These are phyloP conservation scores for Rhizopus sp. DNA, from an alignment of 371 early-diverging fungal species.

Conservation along the genomic window DNA sequence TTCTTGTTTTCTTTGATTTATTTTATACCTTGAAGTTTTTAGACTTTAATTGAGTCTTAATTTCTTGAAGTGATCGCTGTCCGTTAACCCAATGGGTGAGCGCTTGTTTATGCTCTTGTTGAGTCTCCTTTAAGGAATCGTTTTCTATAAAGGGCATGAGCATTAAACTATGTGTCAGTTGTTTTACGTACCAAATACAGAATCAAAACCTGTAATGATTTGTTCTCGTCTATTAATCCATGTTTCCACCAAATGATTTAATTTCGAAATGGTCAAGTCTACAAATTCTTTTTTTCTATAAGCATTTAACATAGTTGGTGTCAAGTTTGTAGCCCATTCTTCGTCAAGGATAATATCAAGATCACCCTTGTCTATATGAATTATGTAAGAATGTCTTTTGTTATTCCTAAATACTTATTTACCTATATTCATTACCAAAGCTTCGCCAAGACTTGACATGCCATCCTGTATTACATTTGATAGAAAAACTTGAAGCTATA, in stretches of 20 bases:
- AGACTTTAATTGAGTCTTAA: conserved; percentile 13
- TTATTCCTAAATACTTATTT: too few species aligned
- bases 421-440: conserved; percentile 2
- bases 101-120: conserved; percentile 11
- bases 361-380: conserved; percentile 1
- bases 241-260: conserved; percentile 20
- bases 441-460: conserved; percentile 16
- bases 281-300: conserved; percentile 15
- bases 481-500: conserved; percentile 23
- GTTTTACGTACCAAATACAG: conserved; percentile 21
- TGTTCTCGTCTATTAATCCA: conserved; percentile 24
- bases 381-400: not conserved
- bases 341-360: conserved; percentile 16
- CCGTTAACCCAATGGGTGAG: conserved; percentile 14
- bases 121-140: conserved; percentile 16
- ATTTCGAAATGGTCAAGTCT: conserved; percentile 16
- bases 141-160: conserved; percentile 7
- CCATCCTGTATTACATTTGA: conserved; percentile 22
- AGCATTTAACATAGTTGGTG: conserved; percentile 13
- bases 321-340: conserved; percentile 16
- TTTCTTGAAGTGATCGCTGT: conserved; percentile 15
- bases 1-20: not conserved
- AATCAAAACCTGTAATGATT: conserved; percentile 13
- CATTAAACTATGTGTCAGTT: not conserved
- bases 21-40: conserved; percentile 20